Base-by-base conservation (phyloP, 495 filamentous ascomycete species). In the Sporormia fimetaria region DNA sequence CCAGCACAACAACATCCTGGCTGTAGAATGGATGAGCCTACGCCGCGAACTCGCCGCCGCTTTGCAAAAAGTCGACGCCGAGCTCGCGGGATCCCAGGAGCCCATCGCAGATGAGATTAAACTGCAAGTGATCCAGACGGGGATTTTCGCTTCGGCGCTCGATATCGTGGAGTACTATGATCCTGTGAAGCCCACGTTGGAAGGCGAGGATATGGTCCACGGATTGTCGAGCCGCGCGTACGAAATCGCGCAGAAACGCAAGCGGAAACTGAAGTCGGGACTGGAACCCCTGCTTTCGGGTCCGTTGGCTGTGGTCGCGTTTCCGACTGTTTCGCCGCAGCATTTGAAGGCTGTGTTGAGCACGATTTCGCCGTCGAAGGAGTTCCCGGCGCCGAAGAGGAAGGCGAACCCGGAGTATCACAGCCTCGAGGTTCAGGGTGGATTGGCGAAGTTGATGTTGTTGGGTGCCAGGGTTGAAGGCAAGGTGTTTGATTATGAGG, bases 1-100 rank as follows among this genome's bases (percentile, higher is more conserved):
- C 70, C 88, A 96, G 63, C 90, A 96, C 71, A 94, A 87, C 71
- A 96, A 95, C 61, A 67, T 98, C 36, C 81, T 79, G 37, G 76
- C 87, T 3, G 66, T 69, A 27, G 90, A 98, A 72, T 94, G 87
- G 88, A 69, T 76, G 21, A 77, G 78, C 9, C 74, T 98, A 41
- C 73, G 90, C 38, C 78, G 90, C 39, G 92, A 96, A 63, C 65
- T 98, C 14, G 58, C 62, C 16, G 62, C 63, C 4, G 86, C 85
- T 1, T 59, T 96, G 11, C 55, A 60, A 17, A 82, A 78, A 36
- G 73, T 83, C 2, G 79, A 84, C 52, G 65, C 70, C 30, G 55
- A 59, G 12, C 45, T 48, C 10, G 60, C 70, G 47, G 64, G 63
- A 15, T 65, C 64, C 30, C 57, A 63, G 11, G 61, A 61, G 24